phyloP scores from a whole-genome alignment of 371 early-diverging fungal species.

The Batkoa obscura region DNA sequence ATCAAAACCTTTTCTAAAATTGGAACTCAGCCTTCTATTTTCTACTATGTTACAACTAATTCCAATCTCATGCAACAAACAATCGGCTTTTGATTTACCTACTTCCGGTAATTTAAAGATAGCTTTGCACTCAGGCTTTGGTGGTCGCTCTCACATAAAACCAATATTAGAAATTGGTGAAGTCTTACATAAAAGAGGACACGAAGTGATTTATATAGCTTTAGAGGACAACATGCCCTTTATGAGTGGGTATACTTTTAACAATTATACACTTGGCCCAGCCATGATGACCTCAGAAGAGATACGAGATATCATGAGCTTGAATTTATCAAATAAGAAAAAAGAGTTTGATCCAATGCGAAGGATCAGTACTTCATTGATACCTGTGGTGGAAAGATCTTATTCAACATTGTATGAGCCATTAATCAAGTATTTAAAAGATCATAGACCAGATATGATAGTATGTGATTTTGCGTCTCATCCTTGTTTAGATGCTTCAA shows the following conservation, averaged over 20 bases:
- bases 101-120: no score
- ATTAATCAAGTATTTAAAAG: background rate
- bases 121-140: background rate
- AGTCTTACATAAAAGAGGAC: background rate
- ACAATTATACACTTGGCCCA: background rate
- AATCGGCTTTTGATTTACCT: no score
- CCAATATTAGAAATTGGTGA: background rate
- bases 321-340: background rate
- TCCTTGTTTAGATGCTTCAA: background rate
- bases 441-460: background rate
- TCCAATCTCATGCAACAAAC: no score
- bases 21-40: no score
- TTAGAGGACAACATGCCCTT: background rate
- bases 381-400: background rate
- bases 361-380: background rate
- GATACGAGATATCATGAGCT: background rate
- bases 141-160: background rate
- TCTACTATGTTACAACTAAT: no score
- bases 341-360: background rate
- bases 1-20: no score
- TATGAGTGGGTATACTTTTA: background rate
- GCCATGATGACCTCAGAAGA: background rate
- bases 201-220: background rate
- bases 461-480: background rate
- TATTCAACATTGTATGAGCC: background rate